Conservation (phyloP, 192 early-diverging fungal genomes). For the Lobosporangium transversale region DNA sequence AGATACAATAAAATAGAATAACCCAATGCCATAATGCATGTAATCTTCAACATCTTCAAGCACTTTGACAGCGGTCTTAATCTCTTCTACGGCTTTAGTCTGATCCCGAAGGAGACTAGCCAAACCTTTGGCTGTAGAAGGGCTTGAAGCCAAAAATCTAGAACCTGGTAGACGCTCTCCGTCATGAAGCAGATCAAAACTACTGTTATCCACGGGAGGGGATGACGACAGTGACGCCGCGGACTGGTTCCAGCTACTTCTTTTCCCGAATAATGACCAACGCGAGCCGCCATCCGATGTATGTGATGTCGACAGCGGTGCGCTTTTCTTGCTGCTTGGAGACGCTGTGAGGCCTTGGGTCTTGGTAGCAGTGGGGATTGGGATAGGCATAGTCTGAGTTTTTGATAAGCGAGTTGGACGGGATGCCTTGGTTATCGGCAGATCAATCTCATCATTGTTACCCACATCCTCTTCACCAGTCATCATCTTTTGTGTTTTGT, state of each 20-base stretch:
- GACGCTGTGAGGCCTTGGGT: neutral
- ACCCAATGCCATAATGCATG: slow-evolving; percentile 51
- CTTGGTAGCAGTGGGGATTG: neutral
- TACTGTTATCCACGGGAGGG: slow-evolving; percentile 16
- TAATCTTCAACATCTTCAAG: slow-evolving; percentile 53
- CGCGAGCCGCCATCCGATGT: slow-evolving; percentile 31
- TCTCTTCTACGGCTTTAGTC: slow-evolving; percentile 39
- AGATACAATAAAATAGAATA: slow-evolving; percentile 54
- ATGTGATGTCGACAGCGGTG: slow-evolving; percentile 18
- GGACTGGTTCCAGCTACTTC: slow-evolving; percentile 26
- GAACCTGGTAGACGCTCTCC: slow-evolving; percentile 8
- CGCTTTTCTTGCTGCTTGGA: neutral
- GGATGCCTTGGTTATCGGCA: neutral
- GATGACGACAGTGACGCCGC: slow-evolving; percentile 16
- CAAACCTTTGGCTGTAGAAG: slow-evolving; percentile 19
- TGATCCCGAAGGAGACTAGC: slow-evolving; percentile 35
- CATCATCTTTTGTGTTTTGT: slow-evolving; percentile 1
- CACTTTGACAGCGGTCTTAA: slow-evolving; percentile 39
- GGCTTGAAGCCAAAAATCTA: slow-evolving; percentile 15
- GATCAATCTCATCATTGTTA: neutral
- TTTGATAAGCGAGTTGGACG: slow-evolving; percentile 6
- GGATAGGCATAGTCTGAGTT: slow-evolving; percentile 9
- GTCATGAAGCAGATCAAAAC: neutral
- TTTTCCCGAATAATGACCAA: slow-evolving; percentile 40
- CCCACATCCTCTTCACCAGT: neutral